Evolutionary conservation across 768 basidiomycete species (phyloP), one percentile per base, ranked within the genome.

Genomic region (Boletus sp.): DNA sequence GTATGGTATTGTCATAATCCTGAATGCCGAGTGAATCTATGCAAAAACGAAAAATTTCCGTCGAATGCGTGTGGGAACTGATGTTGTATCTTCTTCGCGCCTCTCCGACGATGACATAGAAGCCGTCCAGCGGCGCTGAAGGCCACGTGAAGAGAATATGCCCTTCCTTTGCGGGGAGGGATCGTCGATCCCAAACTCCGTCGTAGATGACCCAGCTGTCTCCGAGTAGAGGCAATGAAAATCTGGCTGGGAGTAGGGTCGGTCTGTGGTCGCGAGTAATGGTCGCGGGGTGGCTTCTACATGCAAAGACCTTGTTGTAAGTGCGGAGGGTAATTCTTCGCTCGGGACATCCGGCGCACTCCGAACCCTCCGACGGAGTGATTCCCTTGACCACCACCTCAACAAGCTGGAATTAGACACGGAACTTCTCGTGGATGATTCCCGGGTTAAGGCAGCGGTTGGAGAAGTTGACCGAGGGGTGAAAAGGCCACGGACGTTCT

Each of bases 401-500:
- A 78, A 63, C 56, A 73, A 62, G 59, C 70, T 65, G 14, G 69
- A 65, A 54, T 57, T 64, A 25, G 68, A 67, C 47, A 57, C 70
- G 46, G 59, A 66, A 52, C 65, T 62, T 39, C 61, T 61, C 14
- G 61, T 53, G 33, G 70, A 73, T 23, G 63, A 47, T 27, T 62
- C 64, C 9, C 64, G 65, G 44, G 60, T 63, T 57, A 73, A 54
- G 6, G 69, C 59, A 33, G 69, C 58, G 42, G 70, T 62, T 6
- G 80, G 74, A 15, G 80, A 77, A 14, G 64, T 53, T 5, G 81
- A 69, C 1, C 78, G 79, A 47, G 81, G 73, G 27, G 74, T 70
- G 60, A 88, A 86, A 49, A 88, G 73, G 19, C 75, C 81, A 60
- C 77, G 80, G 52, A 88, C 81, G 59, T 83, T 85, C 58, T 79